These are phyloP conservation scores for Starmerella apicola DNA, from an alignment of 805 yeast species.

Conservation along the genomic window DNA sequence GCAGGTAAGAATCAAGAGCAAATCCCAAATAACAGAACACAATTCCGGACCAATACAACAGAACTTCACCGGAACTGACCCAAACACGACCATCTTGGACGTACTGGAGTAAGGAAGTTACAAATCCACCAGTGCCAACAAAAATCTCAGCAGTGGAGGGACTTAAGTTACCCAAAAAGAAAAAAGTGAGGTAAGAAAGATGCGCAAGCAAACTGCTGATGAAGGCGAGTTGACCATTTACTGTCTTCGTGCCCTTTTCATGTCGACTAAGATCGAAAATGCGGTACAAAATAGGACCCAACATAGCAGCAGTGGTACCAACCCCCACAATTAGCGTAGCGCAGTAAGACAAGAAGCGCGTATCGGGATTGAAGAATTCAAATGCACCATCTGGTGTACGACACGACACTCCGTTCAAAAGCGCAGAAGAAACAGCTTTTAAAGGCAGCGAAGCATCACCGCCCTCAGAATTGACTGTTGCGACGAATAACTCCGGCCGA, in stretches of 20 bases:
- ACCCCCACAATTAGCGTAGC: constrained; percentile 13
- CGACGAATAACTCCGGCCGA: too few species aligned
- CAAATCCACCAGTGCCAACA: constrained; percentile 5
- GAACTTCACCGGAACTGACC: constrained; percentile 18
- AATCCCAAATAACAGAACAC: constrained; percentile 8
- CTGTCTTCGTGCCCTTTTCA: constrained; percentile 13
- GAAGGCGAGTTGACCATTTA: constrained; percentile 15
- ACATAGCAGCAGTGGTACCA: constrained; percentile 5
- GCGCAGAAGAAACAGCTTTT: constrained; percentile 1
- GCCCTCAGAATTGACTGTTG: too few species aligned
- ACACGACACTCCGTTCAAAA: constrained; percentile 11
- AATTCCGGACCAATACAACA: constrained; percentile 20
- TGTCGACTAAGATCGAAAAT: constrained; percentile 10
- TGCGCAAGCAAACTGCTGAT: constrained; percentile 13
- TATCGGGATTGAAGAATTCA: constrained; percentile 16
- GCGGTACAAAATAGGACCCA: constrained; percentile 13
- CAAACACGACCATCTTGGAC: constrained; percentile 23
- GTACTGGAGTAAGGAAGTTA: constrained; percentile 11
- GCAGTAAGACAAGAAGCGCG: constrained; percentile 20
- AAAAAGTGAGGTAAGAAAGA: constrained; percentile 8
- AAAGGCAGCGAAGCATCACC: too few species aligned
- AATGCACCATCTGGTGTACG: constrained; percentile 5
- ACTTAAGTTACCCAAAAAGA: not conserved
- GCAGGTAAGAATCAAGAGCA: constrained; percentile 16
- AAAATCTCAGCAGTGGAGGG: constrained; percentile 13